These are phyloP conservation scores for Medicago arabica DNA, from an alignment of 306 rosid genomes.

Conservation along the genomic window DNA sequence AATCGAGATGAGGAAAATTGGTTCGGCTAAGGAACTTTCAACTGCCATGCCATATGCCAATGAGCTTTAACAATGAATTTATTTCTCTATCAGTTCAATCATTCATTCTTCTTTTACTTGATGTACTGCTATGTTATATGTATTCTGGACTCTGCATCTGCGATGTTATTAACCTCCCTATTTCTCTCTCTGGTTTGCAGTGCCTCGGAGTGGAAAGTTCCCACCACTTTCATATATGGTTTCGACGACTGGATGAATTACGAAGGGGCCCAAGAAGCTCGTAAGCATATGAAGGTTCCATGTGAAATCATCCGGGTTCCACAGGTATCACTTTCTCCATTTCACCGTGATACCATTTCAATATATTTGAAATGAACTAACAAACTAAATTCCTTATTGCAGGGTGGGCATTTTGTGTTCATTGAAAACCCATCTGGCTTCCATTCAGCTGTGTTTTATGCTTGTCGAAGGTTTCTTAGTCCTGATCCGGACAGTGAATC, in stretches of 20 bases:
- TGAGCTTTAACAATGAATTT: background rate
- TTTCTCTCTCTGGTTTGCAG: conserved; percentile 49
- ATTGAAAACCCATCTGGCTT: conserved; percentile 78
- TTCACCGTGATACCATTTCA: conserved; percentile 6
- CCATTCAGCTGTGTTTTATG: conserved; percentile 79
- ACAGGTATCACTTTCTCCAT: conserved; percentile 59
- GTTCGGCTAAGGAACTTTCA: conserved; percentile 13
- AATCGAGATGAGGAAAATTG: background rate
- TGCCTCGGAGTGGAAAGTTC: conserved; percentile 93
- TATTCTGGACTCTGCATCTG: background rate
- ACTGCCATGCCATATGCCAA: background rate
- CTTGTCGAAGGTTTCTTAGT: conserved; percentile 78
- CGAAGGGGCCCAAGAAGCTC: conserved; percentile 92
- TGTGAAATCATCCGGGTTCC: conserved; percentile 95
- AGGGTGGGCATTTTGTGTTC: conserved; percentile 93
- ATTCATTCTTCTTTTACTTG: background rate
- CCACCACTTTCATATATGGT: conserved; percentile 93
- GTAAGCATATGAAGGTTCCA: conserved; percentile 83
- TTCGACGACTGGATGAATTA: conserved; percentile 90
- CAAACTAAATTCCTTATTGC: conserved; percentile 42
- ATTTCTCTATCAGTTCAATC: background rate
- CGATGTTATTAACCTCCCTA: conserved; percentile 10
- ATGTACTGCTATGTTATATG: background rate
- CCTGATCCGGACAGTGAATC: conserved; percentile 60
- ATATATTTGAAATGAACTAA: conserved; percentile 21